These are phyloP conservation scores for Aspergillus sp. DNA, from an alignment of 2,329 filamentous ascomycete species.

Conservation along the genomic window DNA sequence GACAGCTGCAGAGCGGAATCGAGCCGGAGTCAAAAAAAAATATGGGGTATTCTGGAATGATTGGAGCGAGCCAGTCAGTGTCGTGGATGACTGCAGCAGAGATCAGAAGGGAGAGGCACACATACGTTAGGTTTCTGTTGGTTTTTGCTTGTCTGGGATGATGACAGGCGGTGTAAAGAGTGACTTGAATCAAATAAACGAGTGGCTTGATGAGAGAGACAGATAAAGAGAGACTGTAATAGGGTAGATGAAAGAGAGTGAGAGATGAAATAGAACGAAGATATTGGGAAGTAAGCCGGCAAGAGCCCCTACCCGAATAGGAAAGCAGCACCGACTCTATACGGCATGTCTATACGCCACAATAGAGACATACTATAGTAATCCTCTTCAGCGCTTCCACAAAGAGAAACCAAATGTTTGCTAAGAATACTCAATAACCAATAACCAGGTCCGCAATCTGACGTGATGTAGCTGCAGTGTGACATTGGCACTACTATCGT, in stretches of 20 bases:
- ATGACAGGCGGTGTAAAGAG: neutral
- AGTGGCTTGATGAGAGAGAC: neutral
- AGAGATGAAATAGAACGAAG: neutral
- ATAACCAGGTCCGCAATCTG: no score
- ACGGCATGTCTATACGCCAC: no score
- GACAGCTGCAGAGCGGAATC: neutral
- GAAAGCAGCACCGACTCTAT: neutral
- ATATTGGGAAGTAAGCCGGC: neutral
- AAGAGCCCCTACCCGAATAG: neutral
- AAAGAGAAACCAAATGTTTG: no score
- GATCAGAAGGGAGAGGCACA: slow-evolving; percentile 1
- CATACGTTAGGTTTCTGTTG: neutral
- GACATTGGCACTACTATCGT: no score
- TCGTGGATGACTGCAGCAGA: neutral
- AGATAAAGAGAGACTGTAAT: neutral
- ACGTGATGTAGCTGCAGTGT: no score
- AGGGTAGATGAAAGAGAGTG: neutral
- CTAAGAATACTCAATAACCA: no score
- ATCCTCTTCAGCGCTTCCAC: no score
- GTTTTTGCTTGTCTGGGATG: neutral
- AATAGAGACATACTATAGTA: no score
- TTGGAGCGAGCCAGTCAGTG: neutral
- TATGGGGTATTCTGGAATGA: neutral
- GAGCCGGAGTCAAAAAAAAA: no score
- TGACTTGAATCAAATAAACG: neutral